Evolutionary conservation across 768 basidiomycete species (phyloP).

Genomic region (Boletus sp.): DNA sequence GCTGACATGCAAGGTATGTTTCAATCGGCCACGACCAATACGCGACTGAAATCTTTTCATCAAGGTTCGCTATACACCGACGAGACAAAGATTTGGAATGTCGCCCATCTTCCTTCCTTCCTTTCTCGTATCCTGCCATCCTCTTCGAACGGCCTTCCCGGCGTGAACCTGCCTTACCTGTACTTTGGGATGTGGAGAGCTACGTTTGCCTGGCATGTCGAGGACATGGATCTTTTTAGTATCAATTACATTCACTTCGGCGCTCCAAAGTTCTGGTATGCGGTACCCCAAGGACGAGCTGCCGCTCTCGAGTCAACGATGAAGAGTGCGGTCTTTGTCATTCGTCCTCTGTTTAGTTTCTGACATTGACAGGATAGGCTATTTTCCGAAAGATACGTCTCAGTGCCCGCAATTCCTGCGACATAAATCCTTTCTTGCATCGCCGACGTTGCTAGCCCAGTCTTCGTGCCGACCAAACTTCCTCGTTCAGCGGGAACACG

Average conservation of each 20-base stretch:
- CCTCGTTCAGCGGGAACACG: slow-evolving; percentile 89
- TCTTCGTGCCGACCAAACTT: slow-evolving; percentile 79
- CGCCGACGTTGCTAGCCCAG: slow-evolving; percentile 77
- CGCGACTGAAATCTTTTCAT: neutral
- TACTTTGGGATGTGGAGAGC: slow-evolving; percentile 99
- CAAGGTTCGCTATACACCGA: slow-evolving; percentile 69
- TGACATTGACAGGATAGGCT: slow-evolving; percentile 44
- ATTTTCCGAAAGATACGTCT: slow-evolving; percentile 85
- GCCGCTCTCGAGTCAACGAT: slow-evolving; percentile 83
- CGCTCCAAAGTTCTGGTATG: slow-evolving; percentile 96
- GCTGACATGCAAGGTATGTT: slow-evolving; percentile 86
- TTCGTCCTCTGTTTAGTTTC: neutral
- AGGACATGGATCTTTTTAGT: slow-evolving; percentile 98
- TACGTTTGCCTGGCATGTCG: slow-evolving; percentile 98
- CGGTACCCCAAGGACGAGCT: slow-evolving; percentile 85
- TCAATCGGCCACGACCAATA: neutral
- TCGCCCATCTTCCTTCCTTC: slow-evolving; percentile 84
- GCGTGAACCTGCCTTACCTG: slow-evolving; percentile 95
- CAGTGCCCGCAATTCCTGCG: slow-evolving; percentile 91
- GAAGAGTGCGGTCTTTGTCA: slow-evolving; percentile 53
- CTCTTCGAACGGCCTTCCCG: slow-evolving; percentile 71
- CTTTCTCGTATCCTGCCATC: slow-evolving; percentile 75
- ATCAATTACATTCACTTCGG: slow-evolving; percentile 99
- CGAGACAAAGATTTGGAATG: slow-evolving; percentile 85
- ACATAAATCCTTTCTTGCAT: slow-evolving; percentile 94